A percentile compares a stretch with the other conserved stretches of the same genome.
Conservation (phyloP, 2,329 filamentous ascomycete genomes). For the Pyricularia sp. region DNA sequence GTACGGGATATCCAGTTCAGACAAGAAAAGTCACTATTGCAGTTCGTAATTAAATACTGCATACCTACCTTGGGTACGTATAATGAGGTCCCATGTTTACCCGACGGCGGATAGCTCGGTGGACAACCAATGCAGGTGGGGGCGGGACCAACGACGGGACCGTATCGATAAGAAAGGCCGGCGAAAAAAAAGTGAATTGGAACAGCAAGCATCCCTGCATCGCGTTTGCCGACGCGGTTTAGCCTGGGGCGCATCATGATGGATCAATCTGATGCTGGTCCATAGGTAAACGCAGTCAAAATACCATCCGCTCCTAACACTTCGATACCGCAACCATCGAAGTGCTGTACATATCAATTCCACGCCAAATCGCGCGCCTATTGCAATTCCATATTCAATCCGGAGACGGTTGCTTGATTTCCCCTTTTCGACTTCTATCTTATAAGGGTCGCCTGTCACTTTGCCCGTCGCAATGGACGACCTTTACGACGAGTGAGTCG, state of each 20-base stretch:
- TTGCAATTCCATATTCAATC: background rate
- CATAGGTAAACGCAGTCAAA: background rate
- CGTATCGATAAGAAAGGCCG: background rate
- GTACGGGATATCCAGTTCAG: too few relatives aligned
- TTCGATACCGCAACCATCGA: background rate
- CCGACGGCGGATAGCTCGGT: too few relatives aligned
- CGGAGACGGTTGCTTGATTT: background rate
- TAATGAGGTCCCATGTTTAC: background rate
- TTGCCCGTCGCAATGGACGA: conserved; percentile 54
- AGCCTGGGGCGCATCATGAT: background rate
- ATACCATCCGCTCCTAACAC: background rate
- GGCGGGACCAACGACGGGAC: background rate
- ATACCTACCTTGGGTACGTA: too few relatives aligned
- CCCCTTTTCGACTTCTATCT: background rate
- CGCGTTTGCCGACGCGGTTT: background rate
- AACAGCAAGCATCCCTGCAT: background rate
- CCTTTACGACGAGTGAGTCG: conserved; percentile 78
- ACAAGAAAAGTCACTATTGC: background rate
- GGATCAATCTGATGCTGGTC: background rate
- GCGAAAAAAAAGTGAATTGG: background rate
- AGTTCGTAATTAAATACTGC: background rate
- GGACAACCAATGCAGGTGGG: background rate
- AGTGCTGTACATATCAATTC: background rate
- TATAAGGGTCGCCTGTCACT: background rate
- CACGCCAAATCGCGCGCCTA: background rate